These are phyloP conservation scores for Suillus fuscotomentosus DNA, from an alignment of 768 basidiomycete genomes.

Conservation along the genomic window DNA sequence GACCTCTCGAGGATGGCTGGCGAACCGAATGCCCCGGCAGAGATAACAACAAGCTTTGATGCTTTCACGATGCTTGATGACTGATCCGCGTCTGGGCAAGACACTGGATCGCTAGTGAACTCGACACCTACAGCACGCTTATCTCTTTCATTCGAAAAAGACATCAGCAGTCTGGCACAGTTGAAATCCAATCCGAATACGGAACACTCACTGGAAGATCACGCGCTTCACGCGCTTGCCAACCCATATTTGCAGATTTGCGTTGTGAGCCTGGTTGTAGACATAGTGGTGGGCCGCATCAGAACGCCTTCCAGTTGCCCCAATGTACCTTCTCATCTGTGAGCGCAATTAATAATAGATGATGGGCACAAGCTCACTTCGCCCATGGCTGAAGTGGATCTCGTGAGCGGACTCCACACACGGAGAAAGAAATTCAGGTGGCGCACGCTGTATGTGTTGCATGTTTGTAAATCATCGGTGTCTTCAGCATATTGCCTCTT, in stretches of 20 bases:
- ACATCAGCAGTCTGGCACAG: neutral
- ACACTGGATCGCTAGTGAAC: constrained; percentile 26
- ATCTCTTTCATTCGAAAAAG: constrained; percentile 18
- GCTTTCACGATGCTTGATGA: constrained; percentile 25
- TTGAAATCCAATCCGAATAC: neutral
- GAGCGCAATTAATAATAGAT: neutral
- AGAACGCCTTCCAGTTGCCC: constrained; percentile 32
- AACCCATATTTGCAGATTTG: constrained; percentile 30
- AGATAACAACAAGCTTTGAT: constrained; percentile 35
- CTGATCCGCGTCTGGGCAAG: constrained; percentile 15
- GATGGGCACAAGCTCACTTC: constrained; percentile 14
- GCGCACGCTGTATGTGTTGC: constrained; percentile 26
- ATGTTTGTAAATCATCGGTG: constrained; percentile 40
- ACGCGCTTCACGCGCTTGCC: constrained; percentile 36
- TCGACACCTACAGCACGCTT: constrained; percentile 38
- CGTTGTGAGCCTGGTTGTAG: constrained; percentile 30
- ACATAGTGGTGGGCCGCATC: constrained; percentile 36
- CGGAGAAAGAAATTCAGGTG: neutral
- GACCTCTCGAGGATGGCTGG: constrained; percentile 56
- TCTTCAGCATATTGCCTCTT: constrained; percentile 44
- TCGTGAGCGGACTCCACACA: neutral
- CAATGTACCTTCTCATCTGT: constrained; percentile 45
- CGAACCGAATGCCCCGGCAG: constrained; percentile 41
- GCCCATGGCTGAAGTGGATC: constrained; percentile 13
- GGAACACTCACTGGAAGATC: constrained; percentile 30